A percentile compares a stretch with the other conserved stretches of the same genome.
phyloP scores from a whole-genome alignment of 805 yeast genomes.

The Kazachstania taianensis region DNA sequence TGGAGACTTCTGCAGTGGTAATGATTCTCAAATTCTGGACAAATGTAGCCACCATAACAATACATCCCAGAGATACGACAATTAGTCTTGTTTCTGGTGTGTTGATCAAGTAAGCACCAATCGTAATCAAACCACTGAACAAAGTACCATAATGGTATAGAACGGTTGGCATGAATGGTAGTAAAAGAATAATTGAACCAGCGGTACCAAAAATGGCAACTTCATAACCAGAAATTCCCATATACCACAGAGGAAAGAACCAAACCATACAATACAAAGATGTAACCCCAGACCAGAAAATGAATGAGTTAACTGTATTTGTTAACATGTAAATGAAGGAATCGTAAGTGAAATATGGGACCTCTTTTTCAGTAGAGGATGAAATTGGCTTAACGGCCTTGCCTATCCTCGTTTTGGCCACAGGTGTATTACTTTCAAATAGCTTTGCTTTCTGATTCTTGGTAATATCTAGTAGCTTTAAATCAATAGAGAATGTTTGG shows the following conservation, averaged over 20 bases:
- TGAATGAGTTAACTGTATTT: conserved; percentile 49
- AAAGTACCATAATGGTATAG: conserved; percentile 26
- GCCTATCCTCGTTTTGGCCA: not conserved
- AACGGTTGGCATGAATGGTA: conserved; percentile 31
- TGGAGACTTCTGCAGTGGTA: conserved; percentile 21
- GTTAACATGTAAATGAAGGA: conserved; percentile 28
- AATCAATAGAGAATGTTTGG: conserved; percentile 40
- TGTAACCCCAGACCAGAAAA: conserved; percentile 80
- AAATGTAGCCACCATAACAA: conserved; percentile 51
- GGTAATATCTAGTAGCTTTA: conserved; percentile 12
- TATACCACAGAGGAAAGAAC: conserved; percentile 96
- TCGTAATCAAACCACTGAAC: conserved; percentile 50
- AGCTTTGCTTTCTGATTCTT: conserved; percentile 2
- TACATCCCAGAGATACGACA: conserved; percentile 54
- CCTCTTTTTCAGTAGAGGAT: not conserved
- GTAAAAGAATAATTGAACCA: conserved; percentile 46
- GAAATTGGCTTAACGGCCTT: not conserved
- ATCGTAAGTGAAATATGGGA: conserved; percentile 9
- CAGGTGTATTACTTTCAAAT: not conserved
- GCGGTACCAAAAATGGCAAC: conserved; percentile 48
- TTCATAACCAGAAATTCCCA: conserved; percentile 96
- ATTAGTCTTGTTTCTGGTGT: conserved; percentile 65
- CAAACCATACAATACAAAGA: conserved; percentile 80
- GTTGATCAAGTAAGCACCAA: conserved; percentile 62
- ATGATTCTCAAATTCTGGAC: conserved; percentile 41